Base-by-base conservation (phyloP, 495 filamentous ascomycete genomes). In the Choiromyces venosus region DNA sequence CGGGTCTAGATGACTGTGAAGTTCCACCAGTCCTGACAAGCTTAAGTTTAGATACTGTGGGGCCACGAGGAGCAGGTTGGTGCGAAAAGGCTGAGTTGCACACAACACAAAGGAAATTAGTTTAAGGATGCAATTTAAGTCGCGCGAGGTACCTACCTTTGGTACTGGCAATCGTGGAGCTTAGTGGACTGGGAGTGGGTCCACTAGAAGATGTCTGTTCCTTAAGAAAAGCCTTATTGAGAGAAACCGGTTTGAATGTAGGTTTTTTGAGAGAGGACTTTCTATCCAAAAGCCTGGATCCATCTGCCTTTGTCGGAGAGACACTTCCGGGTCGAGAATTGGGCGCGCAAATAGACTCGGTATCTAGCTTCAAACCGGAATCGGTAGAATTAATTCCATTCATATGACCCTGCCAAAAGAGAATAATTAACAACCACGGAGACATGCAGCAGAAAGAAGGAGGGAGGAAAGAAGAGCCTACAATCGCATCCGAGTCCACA, bases 221-320 rank as follows among this genome's bases (percentile, higher is more conserved):
- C 2, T 89, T 90, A 56, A 94, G 85, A 80, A 92, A 94, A 38
- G 87, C 91, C 82, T 94, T 97, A 79, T 96, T 96, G 78, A 97
- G 94, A 1, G 92, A 97, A 74, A 98, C 92, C 7, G 93, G 88
- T 82, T 97, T 98, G 87, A 98, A 99, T n/a, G 88, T 82, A 37
- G 89, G 90, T 82, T 93, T 95, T 86, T 94, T 97, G 65, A 91
- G 85, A 10, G 86, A 81, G 2, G 93, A 92, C 84, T 69, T 87
- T 83, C 69, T 81, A 73, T 73, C 66, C 29, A 70, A 65, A 12
- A 70, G 79, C 78, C 86, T 87, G 38, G 82, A 81, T 44, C 80
- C 80, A 81, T 87, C 86, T 69, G 83, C 79, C 75, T 86, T 87
- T 65, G 86, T 83, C 65, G 86, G 78, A 19, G 79, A 80, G 42